Percentiles rank a stretch among this genome's conserved stretches.
These are phyloP conservation scores for Aspergillus oerlinghausenensis DNA, from an alignment of 2,329 filamentous ascomycete species.

Conservation along the genomic window DNA sequence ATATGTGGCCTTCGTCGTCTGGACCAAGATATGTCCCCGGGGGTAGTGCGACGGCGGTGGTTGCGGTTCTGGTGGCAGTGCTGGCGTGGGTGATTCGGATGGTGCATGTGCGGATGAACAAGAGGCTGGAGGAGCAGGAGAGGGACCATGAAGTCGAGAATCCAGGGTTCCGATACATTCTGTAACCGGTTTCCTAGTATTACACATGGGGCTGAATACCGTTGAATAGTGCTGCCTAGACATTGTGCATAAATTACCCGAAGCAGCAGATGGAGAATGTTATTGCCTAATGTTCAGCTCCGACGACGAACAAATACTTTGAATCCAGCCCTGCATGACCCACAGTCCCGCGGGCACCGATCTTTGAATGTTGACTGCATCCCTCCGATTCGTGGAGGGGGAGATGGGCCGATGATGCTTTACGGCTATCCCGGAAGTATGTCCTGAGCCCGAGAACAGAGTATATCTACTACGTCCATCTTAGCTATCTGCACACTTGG, in stretches of 20 bases:
- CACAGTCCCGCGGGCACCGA: not conserved
- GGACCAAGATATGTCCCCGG: conserved; percentile 37
- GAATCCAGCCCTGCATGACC: not conserved
- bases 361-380: not conserved
- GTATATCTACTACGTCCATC: not conserved
- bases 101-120: conserved; percentile 33
- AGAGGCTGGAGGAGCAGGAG: conserved; percentile 23
- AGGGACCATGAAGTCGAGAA: conserved; percentile 5
- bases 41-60: conserved; percentile 29
- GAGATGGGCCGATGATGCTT: not conserved
- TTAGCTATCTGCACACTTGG: not conserved
- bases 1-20: conserved; percentile 33
- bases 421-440: not conserved
- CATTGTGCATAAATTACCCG: not conserved
- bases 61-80: conserved; percentile 32
- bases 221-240: not conserved
- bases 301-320: not conserved
- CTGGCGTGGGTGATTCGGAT: conserved; percentile 32
- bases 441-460: not conserved
- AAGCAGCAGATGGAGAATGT: not conserved
- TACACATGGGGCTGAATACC: not conserved
- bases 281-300: not conserved
- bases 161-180: conserved; percentile 19
- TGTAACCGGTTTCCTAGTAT: conserved; percentile 5
- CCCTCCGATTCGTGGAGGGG: not conserved